phyloP scores from a whole-genome alignment of 805 yeast genomes.

The Pichia californica region DNA sequence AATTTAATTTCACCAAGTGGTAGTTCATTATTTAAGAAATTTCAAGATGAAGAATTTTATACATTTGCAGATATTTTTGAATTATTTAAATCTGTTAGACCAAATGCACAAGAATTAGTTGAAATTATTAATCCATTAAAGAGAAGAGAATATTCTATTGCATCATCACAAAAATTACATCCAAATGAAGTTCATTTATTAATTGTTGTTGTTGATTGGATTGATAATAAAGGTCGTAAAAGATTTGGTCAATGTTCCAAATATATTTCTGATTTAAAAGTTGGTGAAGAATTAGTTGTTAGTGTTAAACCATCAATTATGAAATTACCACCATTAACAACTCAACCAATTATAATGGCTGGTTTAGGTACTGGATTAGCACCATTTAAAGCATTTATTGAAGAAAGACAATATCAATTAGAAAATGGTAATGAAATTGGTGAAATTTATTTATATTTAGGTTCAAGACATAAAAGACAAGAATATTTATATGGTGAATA shows the following conservation, averaged over 20 bases:
- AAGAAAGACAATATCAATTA: slow-evolving; percentile 90
- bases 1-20: slow-evolving; percentile 72
- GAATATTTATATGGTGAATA: slow-evolving; percentile 94
- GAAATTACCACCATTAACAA: slow-evolving; percentile 85
- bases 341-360: slow-evolving; percentile 91
- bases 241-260: slow-evolving; percentile 94
- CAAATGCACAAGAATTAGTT: slow-evolving; percentile 61
- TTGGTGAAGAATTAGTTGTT: slow-evolving; percentile 85
- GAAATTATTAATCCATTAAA: slow-evolving; percentile 77
- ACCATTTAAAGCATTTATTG: slow-evolving; percentile 95
- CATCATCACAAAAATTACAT: slow-evolving; percentile 90
- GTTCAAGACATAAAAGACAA: slow-evolving; percentile 92
- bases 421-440: slow-evolving; percentile 88
- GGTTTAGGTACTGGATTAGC: slow-evolving; percentile 98
- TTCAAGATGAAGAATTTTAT: slow-evolving; percentile 76
- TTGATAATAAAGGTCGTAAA: slow-evolving; percentile 74
- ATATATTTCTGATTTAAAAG: slow-evolving; percentile 68
- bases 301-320: slow-evolving; percentile 95
- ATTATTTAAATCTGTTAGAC: slow-evolving; percentile 77
- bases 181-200: slow-evolving; percentile 86
- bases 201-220: slow-evolving; percentile 96
- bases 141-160: slow-evolving; percentile 96
- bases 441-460: slow-evolving; percentile 78
- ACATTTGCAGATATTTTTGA: slow-evolving; percentile 77
- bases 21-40: slow-evolving; percentile 74